These are phyloP conservation scores for Saprolegnia diclina DNA, from an alignment of 352 stramenopile genomes.

Conservation along the genomic window DNA sequence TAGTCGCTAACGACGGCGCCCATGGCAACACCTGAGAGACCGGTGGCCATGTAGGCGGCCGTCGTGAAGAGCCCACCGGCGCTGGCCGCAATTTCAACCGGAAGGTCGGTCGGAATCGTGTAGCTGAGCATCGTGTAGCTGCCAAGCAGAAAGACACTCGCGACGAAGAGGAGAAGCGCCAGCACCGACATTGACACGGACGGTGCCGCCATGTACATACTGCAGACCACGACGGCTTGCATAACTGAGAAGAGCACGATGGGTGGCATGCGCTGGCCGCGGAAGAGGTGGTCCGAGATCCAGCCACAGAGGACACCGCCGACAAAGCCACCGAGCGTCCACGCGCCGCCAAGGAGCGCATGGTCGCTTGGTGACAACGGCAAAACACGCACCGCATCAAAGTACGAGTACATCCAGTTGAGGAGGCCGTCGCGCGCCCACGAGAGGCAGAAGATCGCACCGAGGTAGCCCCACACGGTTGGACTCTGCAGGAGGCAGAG, in stretches of 20 bases:
- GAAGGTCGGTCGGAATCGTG: slow-evolving; percentile 60
- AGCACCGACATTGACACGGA: slow-evolving; percentile 44
- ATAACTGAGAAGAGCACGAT: slow-evolving; percentile 67
- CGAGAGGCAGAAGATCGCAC: slow-evolving; percentile 58
- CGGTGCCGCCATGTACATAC: slow-evolving; percentile 49
- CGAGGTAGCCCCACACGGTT: slow-evolving; percentile 65
- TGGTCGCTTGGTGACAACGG: slow-evolving; percentile 46
- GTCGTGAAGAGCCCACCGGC: slow-evolving; percentile 57
- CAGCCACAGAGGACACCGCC: slow-evolving; percentile 61
- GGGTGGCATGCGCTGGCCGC: slow-evolving; percentile 54
- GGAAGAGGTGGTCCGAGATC: slow-evolving; percentile 64
- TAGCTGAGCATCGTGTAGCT: slow-evolving; percentile 72
- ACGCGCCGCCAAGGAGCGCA: slow-evolving; percentile 57
- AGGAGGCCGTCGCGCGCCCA: slow-evolving; percentile 64
- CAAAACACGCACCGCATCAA: slow-evolving; percentile 48
- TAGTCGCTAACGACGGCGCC: slow-evolving; percentile 45
- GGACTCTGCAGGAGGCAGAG: slow-evolving; percentile 41
- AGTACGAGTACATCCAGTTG: slow-evolving; percentile 73
- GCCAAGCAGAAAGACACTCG: slow-evolving; percentile 58
- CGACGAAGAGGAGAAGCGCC: slow-evolving; percentile 48
- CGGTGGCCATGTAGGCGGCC: slow-evolving; percentile 59
- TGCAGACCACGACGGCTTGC: slow-evolving; percentile 41
- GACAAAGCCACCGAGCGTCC: slow-evolving; percentile 69
- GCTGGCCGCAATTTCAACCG: slow-evolving; percentile 58
- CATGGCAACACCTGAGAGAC: slow-evolving; percentile 55